phyloP scores from a whole-genome alignment of 306 rosid genomes.

The Trichosanthes truncata region DNA sequence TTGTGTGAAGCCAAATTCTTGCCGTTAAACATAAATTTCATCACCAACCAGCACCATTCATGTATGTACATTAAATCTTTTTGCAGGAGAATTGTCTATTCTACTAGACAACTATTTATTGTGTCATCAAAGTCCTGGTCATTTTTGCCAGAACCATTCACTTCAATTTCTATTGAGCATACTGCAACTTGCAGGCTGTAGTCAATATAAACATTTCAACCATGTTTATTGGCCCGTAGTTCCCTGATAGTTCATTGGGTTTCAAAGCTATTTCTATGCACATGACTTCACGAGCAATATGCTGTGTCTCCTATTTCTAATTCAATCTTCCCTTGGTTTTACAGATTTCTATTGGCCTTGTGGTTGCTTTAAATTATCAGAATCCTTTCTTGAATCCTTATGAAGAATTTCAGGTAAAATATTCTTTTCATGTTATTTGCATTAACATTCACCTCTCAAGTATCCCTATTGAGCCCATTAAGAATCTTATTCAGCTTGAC shows the following conservation, averaged over 20 bases:
- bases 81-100: no score
- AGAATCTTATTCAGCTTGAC: neutral
- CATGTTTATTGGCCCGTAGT: neutral
- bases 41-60: neutral
- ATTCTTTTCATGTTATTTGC: neutral
- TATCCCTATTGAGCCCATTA: neutral
- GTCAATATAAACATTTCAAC: neutral
- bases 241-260: neutral
- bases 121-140: neutral
- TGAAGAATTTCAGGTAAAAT: constrained; percentile 87
- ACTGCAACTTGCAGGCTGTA: neutral
- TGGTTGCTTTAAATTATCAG: constrained; percentile 80
- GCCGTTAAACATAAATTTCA: neutral
- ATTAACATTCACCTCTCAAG: neutral
- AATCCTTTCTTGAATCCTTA: constrained; percentile 79
- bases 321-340: constrained; percentile 5
- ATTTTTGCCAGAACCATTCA: neutral
- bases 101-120: neutral
- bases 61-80: no score
- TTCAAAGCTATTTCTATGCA: neutral
- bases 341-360: constrained; percentile 85
- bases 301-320: neutral
- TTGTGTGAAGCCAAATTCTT: neutral
- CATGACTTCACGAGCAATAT: neutral
- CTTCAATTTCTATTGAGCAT: neutral